A percentile compares a stretch with the other conserved stretches of the same genome.
Evolutionary conservation across 768 basidiomycete genomes (phyloP).

Genomic region (Macrolepiota albuminosa): DNA sequence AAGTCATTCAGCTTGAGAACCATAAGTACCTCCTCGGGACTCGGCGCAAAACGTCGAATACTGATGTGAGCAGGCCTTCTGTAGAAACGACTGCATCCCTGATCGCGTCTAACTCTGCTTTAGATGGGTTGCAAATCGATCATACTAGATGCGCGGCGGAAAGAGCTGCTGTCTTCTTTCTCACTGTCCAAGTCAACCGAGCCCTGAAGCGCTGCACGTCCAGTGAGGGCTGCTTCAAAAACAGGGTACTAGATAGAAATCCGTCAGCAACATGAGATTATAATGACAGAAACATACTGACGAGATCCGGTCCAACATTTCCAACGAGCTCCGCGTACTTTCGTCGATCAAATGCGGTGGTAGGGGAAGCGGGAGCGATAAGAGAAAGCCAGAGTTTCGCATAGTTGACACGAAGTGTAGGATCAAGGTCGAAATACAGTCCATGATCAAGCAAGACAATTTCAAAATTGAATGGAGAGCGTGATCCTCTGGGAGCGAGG

Average conservation of each 20-base stretch:
- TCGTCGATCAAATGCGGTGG: conserved; percentile 61
- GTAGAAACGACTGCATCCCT: conserved; percentile 75
- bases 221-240: conserved; percentile 95
- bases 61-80: conserved; percentile 79
- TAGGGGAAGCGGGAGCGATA: conserved; percentile 65
- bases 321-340: conserved; percentile 91
- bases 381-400: conserved; percentile 89
- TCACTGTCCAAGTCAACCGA: conserved; percentile 38
- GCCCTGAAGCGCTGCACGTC: conserved; percentile 69
- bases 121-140: conserved; percentile 72
- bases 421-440: conserved; percentile 86
- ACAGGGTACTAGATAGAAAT: conserved; percentile 69
- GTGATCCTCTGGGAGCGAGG: conserved; percentile 53
- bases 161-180: conserved; percentile 29
- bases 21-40: conserved; percentile 86
- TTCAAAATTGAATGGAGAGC: conserved; percentile 92
- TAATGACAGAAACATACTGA: conserved; percentile 30
- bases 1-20: conserved; percentile 84
- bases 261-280: neutral
- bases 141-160: conserved; percentile 69
- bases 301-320: conserved; percentile 84
- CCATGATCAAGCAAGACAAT: conserved; percentile 94
- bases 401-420: conserved; percentile 76
- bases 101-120: conserved; percentile 77
- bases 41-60: conserved; percentile 83